Base-by-base conservation (phyloP, 2,329 filamentous ascomycete species). In the Colletotrichum limetticola region DNA sequence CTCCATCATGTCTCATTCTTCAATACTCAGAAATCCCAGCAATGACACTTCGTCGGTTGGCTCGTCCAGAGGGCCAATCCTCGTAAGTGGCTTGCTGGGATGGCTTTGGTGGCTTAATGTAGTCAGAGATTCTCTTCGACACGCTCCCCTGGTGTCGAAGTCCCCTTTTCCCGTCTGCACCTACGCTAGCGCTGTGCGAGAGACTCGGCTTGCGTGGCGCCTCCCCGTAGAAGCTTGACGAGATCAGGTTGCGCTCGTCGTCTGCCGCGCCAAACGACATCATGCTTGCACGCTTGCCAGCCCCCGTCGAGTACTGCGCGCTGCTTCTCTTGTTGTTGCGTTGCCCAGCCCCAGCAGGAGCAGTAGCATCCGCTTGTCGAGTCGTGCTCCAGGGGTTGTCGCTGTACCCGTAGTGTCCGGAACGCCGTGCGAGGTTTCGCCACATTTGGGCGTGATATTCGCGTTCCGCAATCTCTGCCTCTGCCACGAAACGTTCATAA, bases 71-170 rank as follows among this genome's bases (percentile, higher is more conserved):
- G 8, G 62, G 55, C 71, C 71, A 71, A 37, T 55, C 52, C 9
- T 74, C 71, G 35, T 72, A 55, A 2, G 7, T 16, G 22, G 37
- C 26, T 46, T 66, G 37, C 26, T n/a, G 19, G 4, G 28, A 16
- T 26, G 49, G 42, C 26, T 75, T 68, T 32, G 76, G 57, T 56
- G 79, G 79, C 30, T 76, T 76, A 46, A 80, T 79, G n/a, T 81
- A 81, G 52, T 91, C 87, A 9, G 86, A 85, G 58, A 92, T 87
- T 35, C 72, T 75, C 76, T 89, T 86, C 68, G 83, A 86, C n/a
- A 80, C 74, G 68, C 79, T 80, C 9, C 69, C 69, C 74, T 80
- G 78, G 46, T 75, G 75, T 53, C 74, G 74, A 55, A 79, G 65
- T 16, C 66, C 70, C 35, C 64, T 66, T 32, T 63, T 66, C 14